These are phyloP conservation scores for Rhodotorula paludigena DNA, from an alignment of 768 basidiomycete species.

Conservation along the genomic window DNA sequence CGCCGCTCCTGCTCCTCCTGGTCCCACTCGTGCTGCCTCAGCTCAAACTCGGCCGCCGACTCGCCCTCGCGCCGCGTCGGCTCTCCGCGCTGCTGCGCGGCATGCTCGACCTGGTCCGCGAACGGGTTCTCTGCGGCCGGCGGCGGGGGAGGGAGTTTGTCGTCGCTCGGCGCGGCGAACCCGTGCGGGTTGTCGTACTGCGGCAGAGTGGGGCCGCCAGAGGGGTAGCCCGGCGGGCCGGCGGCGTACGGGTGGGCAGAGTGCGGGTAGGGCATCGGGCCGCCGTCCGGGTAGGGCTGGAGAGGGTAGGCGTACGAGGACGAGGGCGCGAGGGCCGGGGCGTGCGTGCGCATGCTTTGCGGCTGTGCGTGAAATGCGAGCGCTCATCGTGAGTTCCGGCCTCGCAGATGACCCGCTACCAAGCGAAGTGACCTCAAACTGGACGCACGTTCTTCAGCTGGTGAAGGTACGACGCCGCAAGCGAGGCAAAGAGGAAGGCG, in stretches of 20 bases:
- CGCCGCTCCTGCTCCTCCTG: background rate
- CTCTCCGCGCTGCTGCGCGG: background rate
- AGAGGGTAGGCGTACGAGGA: slow-evolving; percentile 22
- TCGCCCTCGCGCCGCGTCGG: slow-evolving; percentile 12
- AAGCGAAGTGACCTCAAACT: too few relatives aligned
- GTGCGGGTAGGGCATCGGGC: slow-evolving; percentile 6
- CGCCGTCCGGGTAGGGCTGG: slow-evolving; percentile 3
- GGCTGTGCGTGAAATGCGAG: too few relatives aligned
- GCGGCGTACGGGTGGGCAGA: background rate
- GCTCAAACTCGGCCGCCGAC: slow-evolving; percentile 27
- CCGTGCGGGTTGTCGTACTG: slow-evolving; percentile 32
- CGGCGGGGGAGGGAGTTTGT: background rate
- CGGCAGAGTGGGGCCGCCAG: background rate
- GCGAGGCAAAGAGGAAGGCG: slow-evolving; percentile 31
- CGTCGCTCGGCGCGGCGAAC: background rate
- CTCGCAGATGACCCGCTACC: too few relatives aligned
- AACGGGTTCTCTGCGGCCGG: slow-evolving; percentile 11
- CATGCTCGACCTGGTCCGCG: slow-evolving; percentile 17
- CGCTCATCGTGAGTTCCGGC: too few relatives aligned
- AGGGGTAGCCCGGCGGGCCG: background rate
- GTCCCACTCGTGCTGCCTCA: slow-evolving; percentile 22
- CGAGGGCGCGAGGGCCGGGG: slow-evolving; percentile 5
- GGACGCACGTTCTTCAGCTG: slow-evolving; percentile 31
- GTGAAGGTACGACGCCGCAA: slow-evolving; percentile 30
- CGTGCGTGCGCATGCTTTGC: slow-evolving; percentile 19